Conservation (phyloP, 371 early-diverging fungal species). For the Actinomortierella wolfii region DNA sequence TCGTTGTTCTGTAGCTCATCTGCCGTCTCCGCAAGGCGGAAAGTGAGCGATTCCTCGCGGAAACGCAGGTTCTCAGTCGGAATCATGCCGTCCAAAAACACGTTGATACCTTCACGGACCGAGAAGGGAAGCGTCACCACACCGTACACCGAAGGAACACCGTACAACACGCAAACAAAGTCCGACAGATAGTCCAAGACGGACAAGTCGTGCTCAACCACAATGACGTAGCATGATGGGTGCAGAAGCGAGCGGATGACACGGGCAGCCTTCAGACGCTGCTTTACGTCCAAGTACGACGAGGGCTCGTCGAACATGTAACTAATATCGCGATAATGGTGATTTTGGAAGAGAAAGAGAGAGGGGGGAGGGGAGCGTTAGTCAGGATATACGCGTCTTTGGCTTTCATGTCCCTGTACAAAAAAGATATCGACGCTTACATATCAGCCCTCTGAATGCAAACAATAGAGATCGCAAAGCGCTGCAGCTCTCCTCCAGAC, state of each 20-base stretch:
- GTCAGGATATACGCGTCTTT: not conserved
- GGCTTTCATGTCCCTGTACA: no score
- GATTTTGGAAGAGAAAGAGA: not conserved
- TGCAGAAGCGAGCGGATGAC: conserved; percentile 90
- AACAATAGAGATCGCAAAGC: conserved; percentile 96
- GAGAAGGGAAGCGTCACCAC: conserved; percentile 98
- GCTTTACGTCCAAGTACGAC: conserved; percentile 99
- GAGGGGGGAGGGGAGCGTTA: no score
- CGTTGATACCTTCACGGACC: conserved; percentile 99
- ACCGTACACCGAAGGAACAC: conserved; percentile 98
- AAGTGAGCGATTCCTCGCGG: conserved; percentile 96
- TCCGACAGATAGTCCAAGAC: conserved; percentile 99
- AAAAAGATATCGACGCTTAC: conserved; percentile 56
- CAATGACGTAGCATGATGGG: conserved; percentile 90
- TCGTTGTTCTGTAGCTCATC: conserved; percentile 67
- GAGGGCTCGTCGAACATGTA: conserved; percentile 99
- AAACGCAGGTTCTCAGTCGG: conserved; percentile 99
- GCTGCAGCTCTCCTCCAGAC: conserved; percentile 99
- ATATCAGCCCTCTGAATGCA: conserved; percentile 92
- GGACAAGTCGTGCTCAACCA: conserved; percentile 99
- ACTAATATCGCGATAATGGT: conserved; percentile 41
- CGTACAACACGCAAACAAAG: conserved; percentile 99
- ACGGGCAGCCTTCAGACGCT: conserved; percentile 97
- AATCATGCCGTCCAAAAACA: conserved; percentile 98
- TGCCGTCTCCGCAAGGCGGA: conserved; percentile 92